Conservation (phyloP, 2,329 filamentous ascomycete species). For the Pleoardoris graminearum region DNA sequence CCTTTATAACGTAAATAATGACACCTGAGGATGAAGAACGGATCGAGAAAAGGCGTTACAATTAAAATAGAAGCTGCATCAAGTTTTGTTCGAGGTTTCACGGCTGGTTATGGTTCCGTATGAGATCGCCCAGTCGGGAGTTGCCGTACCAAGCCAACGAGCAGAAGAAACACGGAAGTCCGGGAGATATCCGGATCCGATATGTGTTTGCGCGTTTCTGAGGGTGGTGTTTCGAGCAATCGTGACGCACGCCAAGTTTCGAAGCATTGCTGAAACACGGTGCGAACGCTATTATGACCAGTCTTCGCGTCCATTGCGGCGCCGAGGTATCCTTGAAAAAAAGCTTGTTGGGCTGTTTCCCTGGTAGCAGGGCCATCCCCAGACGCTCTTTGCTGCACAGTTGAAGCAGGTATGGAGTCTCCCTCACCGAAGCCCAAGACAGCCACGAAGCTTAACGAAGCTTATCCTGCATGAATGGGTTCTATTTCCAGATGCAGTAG, state of each 20-base stretch:
- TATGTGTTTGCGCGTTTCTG: constrained; percentile 12
- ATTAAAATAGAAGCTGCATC: constrained; percentile 26
- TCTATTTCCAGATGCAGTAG: background rate
- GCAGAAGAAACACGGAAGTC: constrained; percentile 18
- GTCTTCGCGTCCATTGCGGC: background rate
- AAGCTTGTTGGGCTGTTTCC: background rate
- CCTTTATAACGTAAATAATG: constrained; percentile 21
- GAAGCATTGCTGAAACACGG: constrained; percentile 35
- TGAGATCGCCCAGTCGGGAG: constrained; percentile 6
- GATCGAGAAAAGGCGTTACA: constrained; percentile 11
- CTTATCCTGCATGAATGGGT: background rate
- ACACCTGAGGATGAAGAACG: background rate
- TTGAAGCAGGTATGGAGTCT: constrained; percentile 4
- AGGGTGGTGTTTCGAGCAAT: constrained; percentile 25
- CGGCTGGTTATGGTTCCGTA: constrained; percentile 20
- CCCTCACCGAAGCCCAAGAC: constrained; percentile 4
- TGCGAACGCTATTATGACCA: constrained; percentile 15
- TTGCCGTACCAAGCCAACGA: constrained; percentile 8
- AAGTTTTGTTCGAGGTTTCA: constrained; percentile 28
- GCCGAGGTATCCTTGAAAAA: background rate
- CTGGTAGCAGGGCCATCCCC: background rate
- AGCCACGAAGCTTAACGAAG: constrained; percentile 18
- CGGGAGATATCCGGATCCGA: constrained; percentile 17
- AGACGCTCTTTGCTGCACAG: constrained; percentile 15
- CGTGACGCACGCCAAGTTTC: constrained; percentile 28